Evolutionary conservation across 1,139 yeast species (phyloP).

Genomic region (Meyerozyma guilliermondii): DNA sequence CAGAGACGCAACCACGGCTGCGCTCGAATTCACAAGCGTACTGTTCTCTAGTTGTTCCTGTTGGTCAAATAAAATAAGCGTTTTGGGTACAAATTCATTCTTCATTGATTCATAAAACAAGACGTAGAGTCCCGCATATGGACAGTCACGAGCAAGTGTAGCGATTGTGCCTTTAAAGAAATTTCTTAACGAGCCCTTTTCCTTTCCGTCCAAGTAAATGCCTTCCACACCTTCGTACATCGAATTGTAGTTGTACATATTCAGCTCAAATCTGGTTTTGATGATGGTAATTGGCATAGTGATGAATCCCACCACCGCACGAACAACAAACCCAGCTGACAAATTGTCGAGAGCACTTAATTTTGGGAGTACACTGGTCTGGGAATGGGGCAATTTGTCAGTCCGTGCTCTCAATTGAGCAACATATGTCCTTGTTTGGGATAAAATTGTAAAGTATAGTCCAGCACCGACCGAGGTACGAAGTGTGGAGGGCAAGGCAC

Average conservation of each 20-base stretch:
- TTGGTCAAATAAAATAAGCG: conserved; percentile 7
- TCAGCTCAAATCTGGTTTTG: conserved; percentile 84
- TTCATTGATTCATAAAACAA: conserved; percentile 77
- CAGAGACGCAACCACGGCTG: conserved; percentile 74
- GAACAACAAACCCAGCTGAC: conserved; percentile 68
- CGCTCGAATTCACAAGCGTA: conserved; percentile 57
- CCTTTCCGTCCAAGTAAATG: conserved; percentile 40
- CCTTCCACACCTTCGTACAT: conserved; percentile 56
- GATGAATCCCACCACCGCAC: conserved; percentile 77
- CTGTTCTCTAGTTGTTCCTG: conserved; percentile 27
- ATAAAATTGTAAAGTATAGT: conserved; percentile 69
- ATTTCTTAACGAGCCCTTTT: conserved; percentile 42
- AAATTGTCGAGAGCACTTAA: conserved; percentile 68
- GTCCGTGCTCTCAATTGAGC: conserved; percentile 27
- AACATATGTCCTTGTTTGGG: conserved; percentile 51
- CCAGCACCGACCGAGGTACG: conserved; percentile 92
- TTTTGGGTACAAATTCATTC: conserved; percentile 27
- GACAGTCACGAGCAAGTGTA: conserved; percentile 87
- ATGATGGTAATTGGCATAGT: conserved; percentile 99
- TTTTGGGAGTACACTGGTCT: conserved; percentile 54
- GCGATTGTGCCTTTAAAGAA: conserved; percentile 87
- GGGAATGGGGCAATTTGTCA: conserved; percentile 4
- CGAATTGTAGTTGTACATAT: conserved; percentile 64
- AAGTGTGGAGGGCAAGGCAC: conserved; percentile 84
- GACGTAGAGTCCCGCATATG: conserved; percentile 92